phyloP scores from a whole-genome alignment of 75 land plant genomes.

The Pinus albicaulis region DNA sequence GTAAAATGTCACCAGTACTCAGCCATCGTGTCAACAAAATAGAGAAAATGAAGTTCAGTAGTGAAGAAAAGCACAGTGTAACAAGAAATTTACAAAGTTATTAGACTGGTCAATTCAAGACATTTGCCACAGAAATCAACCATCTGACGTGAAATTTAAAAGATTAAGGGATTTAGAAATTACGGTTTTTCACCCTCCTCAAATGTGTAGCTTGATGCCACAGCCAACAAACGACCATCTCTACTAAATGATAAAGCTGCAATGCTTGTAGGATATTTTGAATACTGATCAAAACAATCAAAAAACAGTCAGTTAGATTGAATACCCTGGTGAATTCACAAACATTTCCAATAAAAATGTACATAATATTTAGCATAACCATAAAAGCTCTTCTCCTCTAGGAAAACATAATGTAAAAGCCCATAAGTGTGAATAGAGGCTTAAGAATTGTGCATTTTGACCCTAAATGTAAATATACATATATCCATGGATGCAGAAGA shows the following conservation, averaged over 20 bases:
- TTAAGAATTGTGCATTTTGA: too few species aligned
- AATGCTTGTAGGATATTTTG: conserved; percentile 91
- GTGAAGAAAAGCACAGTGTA: conserved; percentile 9
- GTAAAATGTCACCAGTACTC: background rate
- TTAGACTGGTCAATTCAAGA: background rate
- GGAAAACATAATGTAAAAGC: too few species aligned
- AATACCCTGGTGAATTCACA: background rate
- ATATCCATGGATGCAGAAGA: too few species aligned
- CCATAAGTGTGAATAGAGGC: too few species aligned
- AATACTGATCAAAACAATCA: conserved; percentile 46
- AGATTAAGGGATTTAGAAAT: conserved; percentile 8
- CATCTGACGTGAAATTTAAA: background rate
- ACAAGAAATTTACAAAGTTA: background rate
- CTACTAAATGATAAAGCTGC: conserved; percentile 97
- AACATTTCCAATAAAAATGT: background rate
- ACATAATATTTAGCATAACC: background rate
- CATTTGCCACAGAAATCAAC: background rate
- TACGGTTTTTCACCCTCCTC: conserved; percentile 98
- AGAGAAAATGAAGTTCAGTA: background rate
- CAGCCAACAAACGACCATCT: conserved; percentile 95
- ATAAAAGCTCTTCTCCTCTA: too few species aligned
- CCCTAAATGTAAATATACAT: too few species aligned
- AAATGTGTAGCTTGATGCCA: conserved; percentile 97
- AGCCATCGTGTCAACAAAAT: background rate
- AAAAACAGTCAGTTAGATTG: too few species aligned